Percentiles rank a stretch among this genome's conserved stretches.
Conservation (phyloP, 768 basidiomycete species). For the Suillus ampliporus region DNA sequence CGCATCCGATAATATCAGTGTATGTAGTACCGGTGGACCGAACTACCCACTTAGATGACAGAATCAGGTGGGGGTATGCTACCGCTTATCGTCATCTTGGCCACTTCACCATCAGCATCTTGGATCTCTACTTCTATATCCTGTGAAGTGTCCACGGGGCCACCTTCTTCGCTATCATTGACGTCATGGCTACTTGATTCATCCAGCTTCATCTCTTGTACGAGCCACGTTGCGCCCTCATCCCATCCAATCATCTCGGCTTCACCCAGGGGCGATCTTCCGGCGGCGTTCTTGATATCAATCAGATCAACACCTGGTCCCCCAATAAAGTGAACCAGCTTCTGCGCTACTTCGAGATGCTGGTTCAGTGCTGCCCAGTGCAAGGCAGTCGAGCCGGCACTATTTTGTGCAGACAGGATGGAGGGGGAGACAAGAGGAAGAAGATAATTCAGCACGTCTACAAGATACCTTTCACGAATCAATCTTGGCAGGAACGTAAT, state of each 20-base stretch:
- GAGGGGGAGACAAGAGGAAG: slow-evolving; percentile 61
- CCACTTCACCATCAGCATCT: slow-evolving; percentile 72
- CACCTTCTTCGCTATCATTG: slow-evolving; percentile 38
- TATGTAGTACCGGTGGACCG: not conserved
- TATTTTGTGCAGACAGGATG: slow-evolving; percentile 67
- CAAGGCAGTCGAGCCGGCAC: slow-evolving; percentile 78
- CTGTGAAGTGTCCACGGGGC: slow-evolving; percentile 36
- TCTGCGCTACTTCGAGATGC: slow-evolving; percentile 67
- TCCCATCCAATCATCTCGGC: slow-evolving; percentile 83
- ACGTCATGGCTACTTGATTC: slow-evolving; percentile 44
- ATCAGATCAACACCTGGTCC: slow-evolving; percentile 74
- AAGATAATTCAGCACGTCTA: slow-evolving; percentile 80
- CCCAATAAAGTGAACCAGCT: slow-evolving; percentile 57
- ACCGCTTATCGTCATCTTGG: slow-evolving; percentile 58
- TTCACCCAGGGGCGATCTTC: slow-evolving; percentile 79
- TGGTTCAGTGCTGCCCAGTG: slow-evolving; percentile 93
- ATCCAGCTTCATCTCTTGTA: slow-evolving; percentile 79
- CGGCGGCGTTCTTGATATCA: slow-evolving; percentile 75
- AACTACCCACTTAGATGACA: not conserved
- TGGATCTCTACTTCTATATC: slow-evolving; percentile 73
- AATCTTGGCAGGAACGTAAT: slow-evolving; percentile 24
- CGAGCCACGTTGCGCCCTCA: slow-evolving; percentile 84
- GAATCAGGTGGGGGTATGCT: not conserved
- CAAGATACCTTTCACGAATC: slow-evolving; percentile 50
- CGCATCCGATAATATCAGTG: not conserved